A percentile compares a stretch with the other conserved stretches of the same genome.
phyloP scores from a whole-genome alignment of 2,329 filamentous ascomycete genomes.

The Cryphonectria parasitica region DNA sequence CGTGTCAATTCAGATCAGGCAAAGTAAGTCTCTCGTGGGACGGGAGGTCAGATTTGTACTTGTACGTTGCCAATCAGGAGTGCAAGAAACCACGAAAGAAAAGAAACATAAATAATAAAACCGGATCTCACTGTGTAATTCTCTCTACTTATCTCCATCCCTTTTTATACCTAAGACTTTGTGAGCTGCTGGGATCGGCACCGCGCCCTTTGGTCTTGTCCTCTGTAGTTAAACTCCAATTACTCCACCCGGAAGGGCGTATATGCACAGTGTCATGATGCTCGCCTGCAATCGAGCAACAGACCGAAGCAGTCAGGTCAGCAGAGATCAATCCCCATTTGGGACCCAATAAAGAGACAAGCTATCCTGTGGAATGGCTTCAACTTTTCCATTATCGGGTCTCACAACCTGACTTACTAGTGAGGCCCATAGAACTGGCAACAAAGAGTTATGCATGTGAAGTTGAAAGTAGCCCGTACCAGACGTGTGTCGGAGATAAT shows the following conservation, averaged over 20 bases:
- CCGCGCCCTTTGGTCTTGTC: conserved; percentile 3
- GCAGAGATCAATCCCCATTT: neutral
- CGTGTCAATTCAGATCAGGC: neutral
- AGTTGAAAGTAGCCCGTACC: neutral
- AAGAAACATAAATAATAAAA: neutral
- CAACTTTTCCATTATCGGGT: neutral
- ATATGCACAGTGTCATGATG: neutral
- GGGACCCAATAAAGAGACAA: neutral
- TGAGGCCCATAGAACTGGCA: neutral
- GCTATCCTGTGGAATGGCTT: neutral
- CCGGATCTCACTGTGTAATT: neutral
- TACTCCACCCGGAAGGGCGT: conserved; percentile 12
- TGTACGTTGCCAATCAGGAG: neutral
- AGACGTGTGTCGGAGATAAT: neutral
- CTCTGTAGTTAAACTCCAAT: conserved; percentile 3
- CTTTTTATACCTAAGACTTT: neutral
- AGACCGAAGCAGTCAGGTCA: neutral
- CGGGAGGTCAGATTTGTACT: neutral
- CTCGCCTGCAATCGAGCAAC: neutral
- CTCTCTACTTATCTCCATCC: neutral
- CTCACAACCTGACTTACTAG: neutral
- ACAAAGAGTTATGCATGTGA: neutral
- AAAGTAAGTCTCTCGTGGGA: no score
- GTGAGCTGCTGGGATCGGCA: neutral
- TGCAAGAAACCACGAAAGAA: neutral